Base-by-base conservation (phyloP, 176 grass and related monocot species). In the Saccharum spontaneum region DNA sequence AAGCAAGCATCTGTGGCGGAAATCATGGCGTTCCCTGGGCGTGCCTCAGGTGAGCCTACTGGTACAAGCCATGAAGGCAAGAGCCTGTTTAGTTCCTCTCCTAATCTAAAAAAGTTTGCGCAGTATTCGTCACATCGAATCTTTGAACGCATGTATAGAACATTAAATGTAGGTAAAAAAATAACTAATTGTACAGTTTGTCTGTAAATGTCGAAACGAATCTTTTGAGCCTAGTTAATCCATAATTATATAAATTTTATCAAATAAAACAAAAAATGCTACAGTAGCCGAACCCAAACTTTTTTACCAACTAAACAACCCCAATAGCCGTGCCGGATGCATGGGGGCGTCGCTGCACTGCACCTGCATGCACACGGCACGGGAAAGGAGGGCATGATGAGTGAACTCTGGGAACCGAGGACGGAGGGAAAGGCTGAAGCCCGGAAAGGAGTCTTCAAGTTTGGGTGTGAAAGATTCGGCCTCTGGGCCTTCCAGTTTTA, bases 11-110 rank as follows among this genome's bases (percentile, higher is more conserved):
- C 76, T 84, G 87, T 43, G 8, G 0, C 22, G 43, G 77, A 81
- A 80, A 85, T 85, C 48, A 85, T 89, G 62, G 68, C 57, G 52
- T 38, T 73, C 24, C 39, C 36, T 63, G 65, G 33, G 30, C 28
- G 46, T 67, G 71, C 33, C 59, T 75, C 78, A 75, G 79, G 79
- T 62, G 72, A 86, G 55, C 12, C 40, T 65, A 41, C 49, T 7
- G 66, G 16, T 50, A 6, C 54, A 54, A 49, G 46, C 46, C 46
- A 49, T 8, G 28, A 28, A 28, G 28, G 1, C 28, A 28, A 28
- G 28, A n/a, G n/a, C n/a, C n/a, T n/a, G n/a, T n/a, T n/a, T n/a
- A n/a, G n/a, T n/a, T n/a, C n/a, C n/a, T n/a, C n/a, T n/a, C n/a
- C n/a, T n/a, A n/a, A n/a, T n/a, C n/a, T n/a, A n/a, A n/a, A n/a